These are phyloP conservation scores for Fraxinus greggii DNA, from an alignment of 305 asterid species.

Conservation along the genomic window DNA sequence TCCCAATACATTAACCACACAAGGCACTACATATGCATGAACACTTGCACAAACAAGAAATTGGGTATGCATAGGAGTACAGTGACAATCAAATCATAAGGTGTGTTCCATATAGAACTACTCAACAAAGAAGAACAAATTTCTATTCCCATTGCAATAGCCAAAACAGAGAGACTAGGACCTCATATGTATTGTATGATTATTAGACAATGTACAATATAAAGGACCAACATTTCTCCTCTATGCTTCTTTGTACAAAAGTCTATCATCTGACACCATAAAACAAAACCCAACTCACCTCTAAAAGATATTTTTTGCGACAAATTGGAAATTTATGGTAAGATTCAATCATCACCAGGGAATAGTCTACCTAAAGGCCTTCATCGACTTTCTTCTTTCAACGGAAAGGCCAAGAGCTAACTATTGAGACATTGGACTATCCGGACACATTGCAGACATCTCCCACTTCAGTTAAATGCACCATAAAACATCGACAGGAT, in stretches of 20 bases:
- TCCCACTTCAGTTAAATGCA: conserved; percentile 20
- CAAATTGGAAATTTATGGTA: neutral
- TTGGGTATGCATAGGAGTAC: conserved; percentile 6
- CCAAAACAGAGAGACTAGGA: conserved; percentile 17
- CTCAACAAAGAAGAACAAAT: conserved; percentile 11
- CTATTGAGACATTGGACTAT: neutral
- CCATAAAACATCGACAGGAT: neutral
- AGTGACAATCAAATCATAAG: conserved; percentile 2
- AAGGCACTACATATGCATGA: neutral
- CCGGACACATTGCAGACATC: neutral
- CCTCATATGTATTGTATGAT: conserved; percentile 25
- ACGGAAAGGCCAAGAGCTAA: neutral
- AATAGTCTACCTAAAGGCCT: neutral
- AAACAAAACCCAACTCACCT: conserved; percentile 37
- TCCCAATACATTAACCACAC: neutral
- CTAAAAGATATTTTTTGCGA: conserved; percentile 21
- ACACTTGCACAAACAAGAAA: neutral
- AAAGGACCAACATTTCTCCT: conserved; percentile 35
- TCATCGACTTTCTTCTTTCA: neutral
- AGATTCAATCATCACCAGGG: neutral
- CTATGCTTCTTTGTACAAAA: conserved; percentile 56
- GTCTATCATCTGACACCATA: conserved; percentile 25
- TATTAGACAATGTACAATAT: conserved; percentile 48
- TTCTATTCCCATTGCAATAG: conserved; percentile 27
- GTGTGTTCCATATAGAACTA: neutral